Base-by-base conservation (phyloP, 2,329 filamentous ascomycete species). In the Aspergillus sp. region DNA sequence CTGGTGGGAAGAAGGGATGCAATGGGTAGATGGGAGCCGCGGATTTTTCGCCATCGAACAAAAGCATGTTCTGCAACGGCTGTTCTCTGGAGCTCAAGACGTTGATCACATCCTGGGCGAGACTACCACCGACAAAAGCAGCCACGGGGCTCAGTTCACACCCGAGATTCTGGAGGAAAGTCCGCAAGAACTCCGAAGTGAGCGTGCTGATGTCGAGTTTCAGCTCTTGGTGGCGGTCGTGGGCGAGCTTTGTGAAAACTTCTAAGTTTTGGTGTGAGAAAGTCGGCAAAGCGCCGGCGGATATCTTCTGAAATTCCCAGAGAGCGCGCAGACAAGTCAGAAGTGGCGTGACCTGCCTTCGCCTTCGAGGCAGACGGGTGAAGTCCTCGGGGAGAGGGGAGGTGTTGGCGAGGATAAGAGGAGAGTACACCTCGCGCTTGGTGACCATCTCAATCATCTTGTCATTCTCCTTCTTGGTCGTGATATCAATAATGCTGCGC, bases 41-140 rank as follows among this genome's bases (percentile, higher is more conserved):
- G 67, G 88, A 86, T 37, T 77, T 79, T 54, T 88, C 86, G 10
- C 90, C 90, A 64, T 97, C 90, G 58, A 97, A 95, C 13, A 97
- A 74, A 39, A 95, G 79, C 64, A 95, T 82, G 66, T 98, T 98
- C 70, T 98, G 93, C 34, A 98, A 86, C 1, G 93, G 93, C 66
- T 96, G 93, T 70, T 97, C 90, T 33, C 86, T 83, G 62, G 87
- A 83, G 39, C 90, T 89, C 5, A 97, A 78, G 29, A 96, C 90
- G 59, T 97, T 97, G 70, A 98, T 97, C 40, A 95, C 90, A 62
- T 98, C 93, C 69, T 98, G 93, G 1, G 91, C 89, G 11, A 98
- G 77, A 64, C 90, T 83, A 7, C 90, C 93, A 39, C 93, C 93
- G 8, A 98, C 74, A 46, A 95, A 88, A 2, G 93, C 90, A 0